Evolutionary conservation across 345 rosid species (phyloP), one percentile per base, ranked within the genome.

Genomic region (Ailanthus altissimus): DNA sequence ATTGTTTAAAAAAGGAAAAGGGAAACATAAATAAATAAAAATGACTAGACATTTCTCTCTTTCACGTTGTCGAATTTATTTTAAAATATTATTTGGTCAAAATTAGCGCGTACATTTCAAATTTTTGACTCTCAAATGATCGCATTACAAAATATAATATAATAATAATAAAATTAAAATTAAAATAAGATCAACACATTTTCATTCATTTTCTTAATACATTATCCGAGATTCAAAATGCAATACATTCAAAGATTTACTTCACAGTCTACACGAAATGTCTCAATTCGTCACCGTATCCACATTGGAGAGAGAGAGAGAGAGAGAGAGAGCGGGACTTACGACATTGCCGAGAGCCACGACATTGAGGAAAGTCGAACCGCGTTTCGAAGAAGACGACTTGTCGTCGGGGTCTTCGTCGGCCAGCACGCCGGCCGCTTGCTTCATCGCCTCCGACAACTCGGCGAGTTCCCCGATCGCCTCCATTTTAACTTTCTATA

Each of bases 381-480:
- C 61, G 21, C 97, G 98, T 67, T 83, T 83, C 16, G 91, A 84
- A 56, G 97, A 86, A 6, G 89, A 83, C 56, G 87, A 75, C 63
- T 73, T 66, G 16, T 97, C 94, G 68, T 92, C 97, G 42, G 89
- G 78, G 75, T 92, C 98, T 73, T 97, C 99, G 73, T 94, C 98
- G 45, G 98, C 98, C 49, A 97, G 97, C 54, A 97, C 76, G n/a
- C 94, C 83, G 28, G 91, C 82, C 23, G 97, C 99, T 72, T 91
- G 97, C 72, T 85, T 85, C 97, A 97, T 97, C 59, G 97, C 82
- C 64, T 97, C 98, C 38, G 98, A 86, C n/a, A 97, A 91, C 90
- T 91, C 94, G 23, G 80, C 70, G 71, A 97, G 83, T 82, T 97
- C 98, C 60, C 94, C 98, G 85, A 97, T 97, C 85, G 97, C 97